Percentiles rank a stretch among this genome's conserved stretches.
These are phyloP conservation scores for Fusarium austroafricanum DNA, from an alignment of 2,329 filamentous ascomycete species.

Conservation along the genomic window DNA sequence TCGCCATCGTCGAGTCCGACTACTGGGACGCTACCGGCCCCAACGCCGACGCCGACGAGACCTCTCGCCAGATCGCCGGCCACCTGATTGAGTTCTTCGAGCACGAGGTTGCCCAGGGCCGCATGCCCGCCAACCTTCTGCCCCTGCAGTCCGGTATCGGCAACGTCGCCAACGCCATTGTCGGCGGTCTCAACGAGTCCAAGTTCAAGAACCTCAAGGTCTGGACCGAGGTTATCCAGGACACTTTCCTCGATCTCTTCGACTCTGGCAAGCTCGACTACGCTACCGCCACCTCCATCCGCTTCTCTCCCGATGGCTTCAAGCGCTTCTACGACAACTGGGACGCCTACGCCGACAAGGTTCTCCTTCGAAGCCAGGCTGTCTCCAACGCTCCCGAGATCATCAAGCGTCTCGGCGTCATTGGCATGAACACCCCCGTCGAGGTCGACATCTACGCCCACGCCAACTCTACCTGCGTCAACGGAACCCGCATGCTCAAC, in stretches of 20 bases:
- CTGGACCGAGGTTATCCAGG: slow-evolving; percentile 94
- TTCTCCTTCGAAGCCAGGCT: slow-evolving; percentile 87
- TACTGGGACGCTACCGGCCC: slow-evolving; percentile 81
- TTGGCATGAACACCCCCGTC: slow-evolving; percentile 95
- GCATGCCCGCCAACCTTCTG: slow-evolving; percentile 80
- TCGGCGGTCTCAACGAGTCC: slow-evolving; percentile 82
- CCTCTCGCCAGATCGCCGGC: slow-evolving; percentile 76
- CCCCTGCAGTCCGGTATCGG: slow-evolving; percentile 90
- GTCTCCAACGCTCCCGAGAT: slow-evolving; percentile 92
- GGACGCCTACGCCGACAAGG: slow-evolving; percentile 82
- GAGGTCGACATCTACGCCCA: slow-evolving; percentile 96
- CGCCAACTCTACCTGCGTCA: slow-evolving; percentile 90
- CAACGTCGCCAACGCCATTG: slow-evolving; percentile 92
- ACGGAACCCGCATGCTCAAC: slow-evolving; percentile 89
- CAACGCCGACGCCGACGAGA: slow-evolving; percentile 81
- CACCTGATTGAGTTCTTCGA: slow-evolving; percentile 87
- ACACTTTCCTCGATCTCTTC: slow-evolving; percentile 93
- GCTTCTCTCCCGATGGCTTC: slow-evolving; percentile 92
- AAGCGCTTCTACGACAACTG: slow-evolving; percentile 90
- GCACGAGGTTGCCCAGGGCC: slow-evolving; percentile 83
- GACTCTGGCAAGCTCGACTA: slow-evolving; percentile 90
- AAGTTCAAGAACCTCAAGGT: slow-evolving; percentile 90
- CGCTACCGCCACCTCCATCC: slow-evolving; percentile 88
- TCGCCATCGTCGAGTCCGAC: slow-evolving; percentile 86
- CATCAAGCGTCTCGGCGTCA: slow-evolving; percentile 86